A percentile compares a stretch with the other conserved stretches of the same genome.
These are phyloP conservation scores for Candida awuae DNA, from an alignment of 805 yeast species.

Conservation along the genomic window DNA sequence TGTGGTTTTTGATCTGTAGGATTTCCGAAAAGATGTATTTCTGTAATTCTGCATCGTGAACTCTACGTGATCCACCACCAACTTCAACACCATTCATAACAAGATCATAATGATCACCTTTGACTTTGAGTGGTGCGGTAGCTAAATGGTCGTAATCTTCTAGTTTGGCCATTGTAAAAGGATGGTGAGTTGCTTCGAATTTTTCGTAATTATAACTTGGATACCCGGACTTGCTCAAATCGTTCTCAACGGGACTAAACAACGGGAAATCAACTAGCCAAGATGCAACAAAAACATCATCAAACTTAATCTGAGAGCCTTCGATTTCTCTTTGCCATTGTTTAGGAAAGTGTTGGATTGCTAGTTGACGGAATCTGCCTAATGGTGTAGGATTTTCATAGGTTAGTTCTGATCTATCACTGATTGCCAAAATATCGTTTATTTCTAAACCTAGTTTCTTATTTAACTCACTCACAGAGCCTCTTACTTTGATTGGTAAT, in stretches of 20 bases:
- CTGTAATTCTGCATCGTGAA: slow-evolving; percentile 80
- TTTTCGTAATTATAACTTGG: slow-evolving; percentile 50
- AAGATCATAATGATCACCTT: slow-evolving; percentile 90
- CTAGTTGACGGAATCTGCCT: slow-evolving; percentile 75
- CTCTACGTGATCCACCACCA: slow-evolving; percentile 96
- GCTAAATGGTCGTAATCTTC: slow-evolving; percentile 56
- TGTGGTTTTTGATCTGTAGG: slow-evolving; percentile 50
- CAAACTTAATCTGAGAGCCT: slow-evolving; percentile 11
- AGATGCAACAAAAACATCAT: slow-evolving; percentile 46
- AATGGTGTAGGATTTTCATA: slow-evolving; percentile 95
- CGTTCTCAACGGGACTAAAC: slow-evolving; percentile 63
- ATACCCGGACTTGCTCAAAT: slow-evolving; percentile 27
- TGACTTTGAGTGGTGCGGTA: slow-evolving; percentile 50
- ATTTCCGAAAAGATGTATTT: slow-evolving; percentile 59
- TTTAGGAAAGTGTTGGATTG: slow-evolving; percentile 47
- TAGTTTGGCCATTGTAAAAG: slow-evolving; percentile 85
- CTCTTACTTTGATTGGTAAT: slow-evolving; percentile 12
- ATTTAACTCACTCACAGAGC: slow-evolving; percentile 19
- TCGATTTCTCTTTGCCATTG: slow-evolving; percentile 37
- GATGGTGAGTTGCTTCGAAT: slow-evolving; percentile 83
- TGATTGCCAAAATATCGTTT: slow-evolving; percentile 72
- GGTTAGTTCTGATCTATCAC: slow-evolving; percentile 60
- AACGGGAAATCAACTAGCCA: slow-evolving; percentile 95
- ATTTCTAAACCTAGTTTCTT: slow-evolving; percentile 35
- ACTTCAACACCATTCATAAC: slow-evolving; percentile 92